Conservation (phyloP, 305 asterid genomes). For the Lippia alba region DNA sequence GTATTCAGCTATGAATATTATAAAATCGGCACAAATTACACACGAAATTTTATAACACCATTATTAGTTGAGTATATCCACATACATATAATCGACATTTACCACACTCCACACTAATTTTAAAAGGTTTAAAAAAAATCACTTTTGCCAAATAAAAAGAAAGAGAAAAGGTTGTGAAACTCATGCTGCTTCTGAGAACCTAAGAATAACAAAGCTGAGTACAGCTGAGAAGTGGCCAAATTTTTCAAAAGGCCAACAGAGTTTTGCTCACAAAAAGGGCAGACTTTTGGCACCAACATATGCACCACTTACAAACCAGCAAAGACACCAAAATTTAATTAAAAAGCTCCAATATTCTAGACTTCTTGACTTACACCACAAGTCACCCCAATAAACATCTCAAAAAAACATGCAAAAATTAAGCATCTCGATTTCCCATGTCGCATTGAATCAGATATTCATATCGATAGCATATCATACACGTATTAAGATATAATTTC, state of each 20-base stretch:
- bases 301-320: slow-evolving; percentile 26
- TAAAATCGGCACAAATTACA: too few relatives aligned
- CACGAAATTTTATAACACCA: too few relatives aligned
- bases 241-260: slow-evolving; percentile 37
- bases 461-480: too few relatives aligned
- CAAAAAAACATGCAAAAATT: neutral
- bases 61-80: too few relatives aligned
- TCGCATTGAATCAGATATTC: too few relatives aligned
- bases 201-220: slow-evolving; percentile 31
- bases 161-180: neutral
- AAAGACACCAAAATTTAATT: neutral
- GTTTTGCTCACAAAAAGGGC: slow-evolving; percentile 37
- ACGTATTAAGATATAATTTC: too few relatives aligned
- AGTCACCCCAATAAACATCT: slow-evolving; percentile 31
- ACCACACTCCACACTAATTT: too few relatives aligned
- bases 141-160: slow-evolving; percentile 15
- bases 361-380: slow-evolving; percentile 43
- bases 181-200: slow-evolving; percentile 18
- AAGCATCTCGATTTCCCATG: neutral
- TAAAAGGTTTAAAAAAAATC: too few relatives aligned
- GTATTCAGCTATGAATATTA: too few relatives aligned
- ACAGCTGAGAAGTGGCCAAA: slow-evolving; percentile 35
- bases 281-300: slow-evolving; percentile 40
- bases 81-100: too few relatives aligned
- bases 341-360: neutral